Base-by-base conservation (phyloP, 2,329 filamentous ascomycete genomes). In the Rutstroemia sydowiana region DNA sequence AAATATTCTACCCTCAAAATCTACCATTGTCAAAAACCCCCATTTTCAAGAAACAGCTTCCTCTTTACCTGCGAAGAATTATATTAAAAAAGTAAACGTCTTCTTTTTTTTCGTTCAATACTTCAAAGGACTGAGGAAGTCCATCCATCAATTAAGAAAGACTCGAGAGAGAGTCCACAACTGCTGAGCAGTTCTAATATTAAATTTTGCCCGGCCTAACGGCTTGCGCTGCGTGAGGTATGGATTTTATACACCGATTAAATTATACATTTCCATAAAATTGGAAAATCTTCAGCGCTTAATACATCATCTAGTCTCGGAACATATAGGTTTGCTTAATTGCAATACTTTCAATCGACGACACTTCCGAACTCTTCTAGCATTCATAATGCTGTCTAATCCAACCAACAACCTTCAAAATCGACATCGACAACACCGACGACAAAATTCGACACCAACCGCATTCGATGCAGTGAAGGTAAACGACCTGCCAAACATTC, bases 191-290 rank as follows among this genome's bases (percentile, higher is more conserved):
- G 71, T 67, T 57, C 64, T 63, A 66, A 64, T 60, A 63, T 61
- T 57, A 66, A 58, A 59, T 14, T 63, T 73, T 76, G 83, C 85
- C 86, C 85, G 85, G 84, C 85, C 81, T 79, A 77, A 81, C 83
- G 82, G 84, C 83, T 87, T 85, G 84, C 82, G 78, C 82, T 88
- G 84, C 84, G 84, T 84, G 84, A 90, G 85, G 86, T 89, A 69
- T 61, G 73, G 13, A 37, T 20, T n/a, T 11, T 18, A 44, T 18
- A 2, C 7, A 44, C 31, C 21, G 14, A 26, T 42, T 14, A 11
- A 23, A 26, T 23, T 42, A 31, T 44, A 30, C 41, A 30, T 44
- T 16, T 14, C 16, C 20, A 31, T 16, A 46, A 26, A 28, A 32
- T 39, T 39, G 26, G 23, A 14, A 30, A 23, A 46, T 14, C 41